Percentiles rank a stretch among this genome's conserved stretches.
phyloP scores from a whole-genome alignment of 2,329 filamentous ascomycete species.

The Cercospora berteroae region DNA sequence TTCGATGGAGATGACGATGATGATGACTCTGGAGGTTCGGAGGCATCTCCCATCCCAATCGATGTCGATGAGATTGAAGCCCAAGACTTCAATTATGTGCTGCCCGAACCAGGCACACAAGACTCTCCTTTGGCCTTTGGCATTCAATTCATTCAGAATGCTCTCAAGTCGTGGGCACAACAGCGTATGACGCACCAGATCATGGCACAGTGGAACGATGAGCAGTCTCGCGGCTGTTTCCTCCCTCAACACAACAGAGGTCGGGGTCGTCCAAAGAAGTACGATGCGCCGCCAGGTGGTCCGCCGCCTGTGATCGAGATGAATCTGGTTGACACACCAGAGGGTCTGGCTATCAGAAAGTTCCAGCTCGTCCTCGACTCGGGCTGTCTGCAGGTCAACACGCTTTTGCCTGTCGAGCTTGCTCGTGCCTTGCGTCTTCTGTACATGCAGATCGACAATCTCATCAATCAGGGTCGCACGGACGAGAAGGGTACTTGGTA shows the following conservation, averaged over 20 bases:
- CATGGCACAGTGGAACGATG: conserved; percentile 23
- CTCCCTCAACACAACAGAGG: conserved; percentile 24
- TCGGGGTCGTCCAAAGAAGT: conserved; percentile 31
- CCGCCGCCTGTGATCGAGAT: conserved; percentile 27
- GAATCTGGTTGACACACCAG: conserved; percentile 30
- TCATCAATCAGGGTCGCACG: conserved; percentile 34
- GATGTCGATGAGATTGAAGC: conserved; percentile 10
- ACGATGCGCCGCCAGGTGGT: conserved; percentile 18
- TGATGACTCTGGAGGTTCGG: conserved; percentile 21
- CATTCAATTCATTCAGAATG: conserved; percentile 38
- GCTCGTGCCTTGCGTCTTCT: conserved; percentile 32
- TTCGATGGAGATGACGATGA: conserved; percentile 29
- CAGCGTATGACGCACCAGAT: conserved; percentile 29
- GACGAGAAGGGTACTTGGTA: conserved; percentile 27
- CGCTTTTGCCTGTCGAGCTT: conserved; percentile 26
- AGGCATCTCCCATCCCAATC: background rate
- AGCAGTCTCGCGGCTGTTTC: conserved; percentile 14
- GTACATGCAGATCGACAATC: conserved; percentile 37
- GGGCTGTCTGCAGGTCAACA: conserved; percentile 34
- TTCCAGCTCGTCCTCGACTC: conserved; percentile 36
- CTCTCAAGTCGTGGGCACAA: conserved; percentile 37
- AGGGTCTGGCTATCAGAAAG: conserved; percentile 33
- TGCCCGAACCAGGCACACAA: conserved; percentile 20
- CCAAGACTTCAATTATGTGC: conserved; percentile 17
- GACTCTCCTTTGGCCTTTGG: conserved; percentile 34